Base-by-base conservation (phyloP, 768 basidiomycete species). In the Xerocomus spinulosus region DNA sequence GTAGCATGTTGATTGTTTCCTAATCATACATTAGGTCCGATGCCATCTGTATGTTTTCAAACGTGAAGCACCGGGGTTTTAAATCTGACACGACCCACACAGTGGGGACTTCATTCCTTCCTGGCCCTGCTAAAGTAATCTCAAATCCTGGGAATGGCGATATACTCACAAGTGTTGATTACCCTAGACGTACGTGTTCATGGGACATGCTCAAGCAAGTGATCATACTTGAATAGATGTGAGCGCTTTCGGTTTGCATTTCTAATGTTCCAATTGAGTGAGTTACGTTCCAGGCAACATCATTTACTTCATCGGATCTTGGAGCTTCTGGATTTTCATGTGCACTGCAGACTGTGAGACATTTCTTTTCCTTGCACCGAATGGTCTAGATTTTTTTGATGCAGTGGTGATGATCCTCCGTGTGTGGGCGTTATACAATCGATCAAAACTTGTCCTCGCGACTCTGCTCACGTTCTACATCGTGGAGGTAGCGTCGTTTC, bases 391-490 rank as follows among this genome's bases (percentile, higher is more conserved):
- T 28, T 20, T 17, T 36, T 20, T 15, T 14, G 14, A 36, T 28
- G 15, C n/a, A 46, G 46, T 40, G 23, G 21, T 21, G 14, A 33
- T 46, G 38, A 33, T 46, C 38, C 38, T 46, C 7, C 46, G 46
- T 15, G 38, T 46, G 23, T 40, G 46, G 46, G 46, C 37, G 9
- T 39, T 46, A 21, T 46, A 46, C n/a, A 12, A 15, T 32, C 37
- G 30, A 29, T 39, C 46, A 5, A 40, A 7, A 24, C 3, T 24
- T 15, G 12, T 40, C n/a, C 21, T 39, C 5, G 30, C 21, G 3
- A 14, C n/a, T 6, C 23, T 32, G 17, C 37, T 46, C n/a, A 25
- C n/a, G n/a, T 15, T 46, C 10, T 40, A 32, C 12, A n/a, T n/a
- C 46, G 25, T 40, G 20, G 30, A 46, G 21, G 9, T 41, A 5